phyloP scores from a whole-genome alignment of 805 yeast genomes.

The Starmerella floris region DNA sequence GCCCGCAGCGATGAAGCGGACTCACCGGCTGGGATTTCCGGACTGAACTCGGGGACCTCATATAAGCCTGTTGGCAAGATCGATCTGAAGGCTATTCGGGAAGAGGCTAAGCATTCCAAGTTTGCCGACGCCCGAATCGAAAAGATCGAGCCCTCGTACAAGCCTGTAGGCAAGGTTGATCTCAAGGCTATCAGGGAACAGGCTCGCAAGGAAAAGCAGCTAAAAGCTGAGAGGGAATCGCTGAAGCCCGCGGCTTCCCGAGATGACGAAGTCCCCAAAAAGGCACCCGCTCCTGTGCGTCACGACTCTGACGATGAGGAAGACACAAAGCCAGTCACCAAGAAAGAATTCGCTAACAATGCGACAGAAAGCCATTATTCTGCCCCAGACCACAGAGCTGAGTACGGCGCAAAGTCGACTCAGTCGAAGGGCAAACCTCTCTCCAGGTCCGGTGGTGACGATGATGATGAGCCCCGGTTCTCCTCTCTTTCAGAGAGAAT shows the following conservation, averaged over 20 bases:
- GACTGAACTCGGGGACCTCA: slow-evolving; percentile 21
- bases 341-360: not conserved
- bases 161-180: slow-evolving; percentile 53
- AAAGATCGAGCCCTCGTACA: slow-evolving; percentile 37
- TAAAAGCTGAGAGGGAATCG: slow-evolving; percentile 8
- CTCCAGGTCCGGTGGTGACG: slow-evolving; percentile 1
- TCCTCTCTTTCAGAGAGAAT: slow-evolving; percentile 22
- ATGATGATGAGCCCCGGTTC: slow-evolving; percentile 21
- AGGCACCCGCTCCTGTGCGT: not conserved
- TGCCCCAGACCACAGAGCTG: slow-evolving; percentile 1
- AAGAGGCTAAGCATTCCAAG: slow-evolving; percentile 21
- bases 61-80: slow-evolving; percentile 29
- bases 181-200: slow-evolving; percentile 33
- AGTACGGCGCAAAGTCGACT: not conserved
- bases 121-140: slow-evolving; percentile 26
- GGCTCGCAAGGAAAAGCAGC: slow-evolving; percentile 23
- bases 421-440: not conserved
- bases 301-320: not conserved
- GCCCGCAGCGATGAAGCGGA: slow-evolving; percentile 1
- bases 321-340: not conserved
- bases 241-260: not conserved
- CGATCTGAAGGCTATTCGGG: slow-evolving; percentile 26
- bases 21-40: slow-evolving; percentile 9
- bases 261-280: not conserved
- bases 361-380: not conserved